Percentiles rank a stretch among this genome's conserved stretches.
Conservation (phyloP, 805 yeast genomes). For the Ascoidea asiatica region DNA sequence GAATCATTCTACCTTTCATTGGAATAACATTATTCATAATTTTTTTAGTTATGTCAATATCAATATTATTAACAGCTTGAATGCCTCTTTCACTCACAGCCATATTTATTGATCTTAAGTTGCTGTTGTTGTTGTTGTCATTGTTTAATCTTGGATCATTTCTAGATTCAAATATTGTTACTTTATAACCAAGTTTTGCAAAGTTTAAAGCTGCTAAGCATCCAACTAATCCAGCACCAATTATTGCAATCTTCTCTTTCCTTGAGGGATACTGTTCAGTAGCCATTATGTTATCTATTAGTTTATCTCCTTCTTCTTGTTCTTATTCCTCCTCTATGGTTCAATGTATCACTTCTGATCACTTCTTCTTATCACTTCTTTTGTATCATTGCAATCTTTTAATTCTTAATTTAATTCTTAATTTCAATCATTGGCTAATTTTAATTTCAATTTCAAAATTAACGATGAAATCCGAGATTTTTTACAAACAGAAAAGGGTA, state of each 20-base stretch:
- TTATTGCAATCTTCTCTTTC: constrained; percentile 34
- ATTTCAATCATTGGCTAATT: no score
- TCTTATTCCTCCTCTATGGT: no score
- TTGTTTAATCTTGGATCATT: constrained; percentile 44
- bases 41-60: constrained; percentile 38
- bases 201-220: constrained; percentile 74
- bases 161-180: constrained; percentile 60
- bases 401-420: no score
- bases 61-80: constrained; percentile 50
- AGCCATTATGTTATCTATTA: no score
- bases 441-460: no score
- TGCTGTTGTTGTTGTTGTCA: constrained; percentile 18
- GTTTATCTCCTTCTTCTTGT: no score
- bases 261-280: neutral
- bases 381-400: no score
- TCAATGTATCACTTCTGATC: no score
- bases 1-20: constrained; percentile 86
- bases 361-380: no score
- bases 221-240: constrained; percentile 91
- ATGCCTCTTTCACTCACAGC: constrained; percentile 82
- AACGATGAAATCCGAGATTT: no score
- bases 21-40: constrained; percentile 58
- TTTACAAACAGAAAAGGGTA: no score
- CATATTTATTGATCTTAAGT: constrained; percentile 62
- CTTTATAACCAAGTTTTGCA: constrained; percentile 56